Base-by-base conservation (phyloP, 2,329 filamentous ascomycete species). In the Exutisphaerella laricina region DNA sequence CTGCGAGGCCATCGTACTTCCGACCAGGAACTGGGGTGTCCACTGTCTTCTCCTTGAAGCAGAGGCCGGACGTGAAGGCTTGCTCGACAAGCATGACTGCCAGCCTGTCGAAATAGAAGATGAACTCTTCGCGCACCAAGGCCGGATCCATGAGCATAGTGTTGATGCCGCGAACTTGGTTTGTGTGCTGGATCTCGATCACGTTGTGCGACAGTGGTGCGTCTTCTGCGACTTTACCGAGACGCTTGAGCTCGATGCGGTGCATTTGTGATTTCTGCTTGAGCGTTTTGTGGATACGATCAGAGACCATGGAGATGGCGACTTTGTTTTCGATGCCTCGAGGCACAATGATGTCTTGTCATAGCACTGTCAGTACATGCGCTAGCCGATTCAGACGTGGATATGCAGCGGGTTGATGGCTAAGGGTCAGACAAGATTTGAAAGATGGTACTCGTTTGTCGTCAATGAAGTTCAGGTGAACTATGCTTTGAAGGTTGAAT, bases 21-120 rank as follows among this genome's bases (percentile, higher is more conserved):
- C 78, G 68, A 4, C 80, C 79, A 2, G 50, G 44, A 41, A 80
- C 74, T 0, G 90, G 84, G 0, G 90, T 97, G 30, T 77, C 69
- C 39, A 96, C 75, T 9, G 70, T 71, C 10, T 68, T 66, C 12
- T 78, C 73, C 14, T 74, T 67, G 64, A 90, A 96, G 12, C 78
- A 74, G 43, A 87, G 77, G 56, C 84, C 85, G 59, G 63, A 63
- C 5, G 90, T 87, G 49, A 90, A 72, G 1, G 85, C 85, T 59
- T 84, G 76, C 65, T 97, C 90, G 34, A 97, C 78, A 18, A 97
- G 73, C 39, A 96, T 72, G n/a, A 85, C 80, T 2, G 86, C 80
- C 26, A 97, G 72, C 26, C 92, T 79, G 66, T 98, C 88, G 64
- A 97, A 96, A 67, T 97, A 97, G 67, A 97, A 97, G 49, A 95